Evolutionary conservation across 2,329 filamentous ascomycete genomes (phyloP), one percentile per base, ranked within the genome.

Genomic region (Macrophomina pseudophaseolina): DNA sequence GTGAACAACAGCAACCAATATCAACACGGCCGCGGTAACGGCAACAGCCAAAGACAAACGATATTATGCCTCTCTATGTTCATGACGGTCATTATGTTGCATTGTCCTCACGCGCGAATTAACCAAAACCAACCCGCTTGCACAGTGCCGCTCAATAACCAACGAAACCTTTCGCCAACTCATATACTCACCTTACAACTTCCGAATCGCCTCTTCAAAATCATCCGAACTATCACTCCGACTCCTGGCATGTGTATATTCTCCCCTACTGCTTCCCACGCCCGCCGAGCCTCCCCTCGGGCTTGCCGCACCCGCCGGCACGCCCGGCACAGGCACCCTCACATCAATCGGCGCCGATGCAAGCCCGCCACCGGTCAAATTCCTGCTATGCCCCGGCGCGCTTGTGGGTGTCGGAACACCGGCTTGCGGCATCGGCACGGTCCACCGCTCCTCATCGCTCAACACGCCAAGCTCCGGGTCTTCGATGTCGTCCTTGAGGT

Each of bases 381-480:
- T 64, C 14, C 60, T 33, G n/a, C 18, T 64, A 23, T 64, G 60
- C 6, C 60, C 18, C 7, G 52, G 52, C 5, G 52, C 52, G 44
- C 44, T 46, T 1, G 56, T 46, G 8, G 58, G 32, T 33, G 59
- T 32, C 1, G 5, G 32, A 4, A 2, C 33, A 30, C 4, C 4
- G 35, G 46, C 59, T 32, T 33, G 8, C n/a, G 59, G 60, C 60
- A 64, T 62, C 14, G 58, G 58, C 5, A 62, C 58, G 30, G 58
- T 49, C 58, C 58, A 62, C 16, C 58, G 16, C 58, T 62, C 58
- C n/a, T 49, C 58, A 32, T 53, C 60, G 60, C 60, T 53, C 60
- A 62, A 48, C 48, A 64, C 60, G 18, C 60, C 60, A 4, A 40
- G 49, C 23, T 64, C 60, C 18, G 49, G 32, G 16, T 64, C 60